These are phyloP conservation scores for Acrodontium crateriforme DNA, from an alignment of 2,329 filamentous ascomycete genomes.

Conservation along the genomic window DNA sequence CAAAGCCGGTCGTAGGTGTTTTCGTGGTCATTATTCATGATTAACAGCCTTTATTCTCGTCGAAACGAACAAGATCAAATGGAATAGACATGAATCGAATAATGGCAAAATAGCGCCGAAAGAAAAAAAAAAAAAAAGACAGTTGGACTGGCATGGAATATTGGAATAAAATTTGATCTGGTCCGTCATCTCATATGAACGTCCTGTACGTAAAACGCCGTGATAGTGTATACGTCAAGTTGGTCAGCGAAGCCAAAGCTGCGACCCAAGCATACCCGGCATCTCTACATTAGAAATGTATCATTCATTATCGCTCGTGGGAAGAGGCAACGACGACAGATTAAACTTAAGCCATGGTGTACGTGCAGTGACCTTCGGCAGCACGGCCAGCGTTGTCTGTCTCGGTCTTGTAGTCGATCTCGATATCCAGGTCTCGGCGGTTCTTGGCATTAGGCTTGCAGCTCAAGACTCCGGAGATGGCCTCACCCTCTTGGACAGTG, in stretches of 20 bases:
- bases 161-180: no score
- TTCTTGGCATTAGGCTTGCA: slow-evolving; percentile 92
- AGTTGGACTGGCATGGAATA: no score
- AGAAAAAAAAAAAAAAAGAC: no score
- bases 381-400: slow-evolving; percentile 58
- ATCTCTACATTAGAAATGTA: slow-evolving; percentile 1
- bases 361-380: slow-evolving; percentile 57
- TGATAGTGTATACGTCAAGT: slow-evolving; percentile 10
- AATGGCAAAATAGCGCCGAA: no score
- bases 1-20: no score
- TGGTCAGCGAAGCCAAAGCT: slow-evolving; percentile 25
- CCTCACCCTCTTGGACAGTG: slow-evolving; percentile 79
- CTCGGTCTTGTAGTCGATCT: slow-evolving; percentile 67
- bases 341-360: slow-evolving; percentile 50
- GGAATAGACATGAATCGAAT: no score
- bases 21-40: no score
- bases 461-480: slow-evolving; percentile 56
- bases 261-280: slow-evolving; percentile 15
- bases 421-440: slow-evolving; percentile 85
- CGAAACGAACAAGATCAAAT: no score
- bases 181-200: no score
- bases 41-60: no score
- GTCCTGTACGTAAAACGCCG: no score
- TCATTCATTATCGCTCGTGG: slow-evolving; percentile 2
- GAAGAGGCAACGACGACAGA: neutral